phyloP scores from a whole-genome alignment of 2,329 filamentous ascomycete species.

The Sclerotinia spermophila region DNA sequence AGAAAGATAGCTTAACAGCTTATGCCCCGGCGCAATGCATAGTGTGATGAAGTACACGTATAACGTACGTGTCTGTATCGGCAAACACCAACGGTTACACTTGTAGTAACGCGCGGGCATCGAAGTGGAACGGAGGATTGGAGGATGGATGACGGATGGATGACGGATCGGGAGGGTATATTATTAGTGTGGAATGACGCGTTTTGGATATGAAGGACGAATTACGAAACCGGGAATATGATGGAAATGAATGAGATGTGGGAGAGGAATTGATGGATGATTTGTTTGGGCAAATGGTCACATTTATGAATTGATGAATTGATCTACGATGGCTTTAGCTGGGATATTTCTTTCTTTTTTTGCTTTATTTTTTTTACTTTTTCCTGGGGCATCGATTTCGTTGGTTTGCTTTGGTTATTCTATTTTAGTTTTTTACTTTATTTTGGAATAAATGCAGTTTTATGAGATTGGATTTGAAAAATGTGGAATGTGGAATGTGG shows the following conservation, averaged over 20 bases:
- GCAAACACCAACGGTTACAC: background rate
- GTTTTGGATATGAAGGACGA: slow-evolving; percentile 5
- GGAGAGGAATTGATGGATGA: background rate
- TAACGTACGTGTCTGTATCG: background rate
- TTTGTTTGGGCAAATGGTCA: background rate
- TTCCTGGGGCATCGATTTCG: background rate
- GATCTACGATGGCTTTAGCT: background rate
- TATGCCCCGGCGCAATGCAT: background rate
- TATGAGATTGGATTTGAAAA: background rate
- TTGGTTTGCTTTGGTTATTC: background rate
- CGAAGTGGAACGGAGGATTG: background rate
- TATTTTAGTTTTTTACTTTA: background rate
- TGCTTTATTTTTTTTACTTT: background rate
- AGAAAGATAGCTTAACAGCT: background rate
- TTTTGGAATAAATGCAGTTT: background rate
- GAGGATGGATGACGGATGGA: background rate
- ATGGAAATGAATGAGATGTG: background rate
- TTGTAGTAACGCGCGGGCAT: slow-evolving; percentile 3
- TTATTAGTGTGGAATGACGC: slow-evolving; percentile 9
- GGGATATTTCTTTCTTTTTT: background rate
- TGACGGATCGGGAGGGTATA: background rate
- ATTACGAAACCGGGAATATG: background rate
- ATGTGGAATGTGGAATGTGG: background rate
- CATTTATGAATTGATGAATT: slow-evolving; percentile 10
- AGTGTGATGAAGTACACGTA: background rate